Conservation (phyloP, 2,329 filamentous ascomycete species). For the Penicillium sp. region DNA sequence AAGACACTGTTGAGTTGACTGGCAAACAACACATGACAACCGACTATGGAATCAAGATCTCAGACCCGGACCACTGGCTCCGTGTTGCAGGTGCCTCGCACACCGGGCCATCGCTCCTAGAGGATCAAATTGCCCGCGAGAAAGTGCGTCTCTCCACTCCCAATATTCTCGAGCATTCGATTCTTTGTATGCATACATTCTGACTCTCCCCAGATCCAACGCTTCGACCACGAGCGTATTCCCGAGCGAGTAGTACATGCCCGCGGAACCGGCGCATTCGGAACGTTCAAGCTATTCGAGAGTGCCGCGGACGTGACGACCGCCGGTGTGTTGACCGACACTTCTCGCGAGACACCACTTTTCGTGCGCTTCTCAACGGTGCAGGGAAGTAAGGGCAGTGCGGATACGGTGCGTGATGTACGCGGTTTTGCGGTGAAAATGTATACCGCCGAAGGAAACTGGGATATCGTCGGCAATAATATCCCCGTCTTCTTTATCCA, state of each 20-base stretch:
- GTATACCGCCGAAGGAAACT: slow-evolving; percentile 78
- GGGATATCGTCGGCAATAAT: slow-evolving; percentile 54
- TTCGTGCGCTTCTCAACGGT: slow-evolving; percentile 81
- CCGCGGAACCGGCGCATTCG: slow-evolving; percentile 66
- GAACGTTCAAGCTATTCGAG: slow-evolving; percentile 68
- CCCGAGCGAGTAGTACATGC: slow-evolving; percentile 72
- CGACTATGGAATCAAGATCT: slow-evolving; percentile 76
- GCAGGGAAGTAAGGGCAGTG: slow-evolving; percentile 72
- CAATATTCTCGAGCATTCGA: no score
- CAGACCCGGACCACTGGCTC: slow-evolving; percentile 78
- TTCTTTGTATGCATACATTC: no score
- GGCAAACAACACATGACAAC: slow-evolving; percentile 68
- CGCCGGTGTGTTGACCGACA: slow-evolving; percentile 70
- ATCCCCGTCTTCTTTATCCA: slow-evolving; percentile 50
- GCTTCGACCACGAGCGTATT: slow-evolving; percentile 76
- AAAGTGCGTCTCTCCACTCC: slow-evolving; percentile 57
- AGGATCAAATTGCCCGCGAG: slow-evolving; percentile 74
- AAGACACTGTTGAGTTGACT: slow-evolving; percentile 62
- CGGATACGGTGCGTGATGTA: slow-evolving; percentile 82
- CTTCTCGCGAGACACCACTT: slow-evolving; percentile 65
- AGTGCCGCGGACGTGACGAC: slow-evolving; percentile 65
- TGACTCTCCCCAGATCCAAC: slow-evolving; percentile 47
- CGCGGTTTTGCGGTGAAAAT: slow-evolving; percentile 79
- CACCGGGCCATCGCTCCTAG: slow-evolving; percentile 69
- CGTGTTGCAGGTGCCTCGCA: slow-evolving; percentile 65